Conservation (phyloP, 495 filamentous ascomycete genomes). For the Aspergillus incahuasiensis region DNA sequence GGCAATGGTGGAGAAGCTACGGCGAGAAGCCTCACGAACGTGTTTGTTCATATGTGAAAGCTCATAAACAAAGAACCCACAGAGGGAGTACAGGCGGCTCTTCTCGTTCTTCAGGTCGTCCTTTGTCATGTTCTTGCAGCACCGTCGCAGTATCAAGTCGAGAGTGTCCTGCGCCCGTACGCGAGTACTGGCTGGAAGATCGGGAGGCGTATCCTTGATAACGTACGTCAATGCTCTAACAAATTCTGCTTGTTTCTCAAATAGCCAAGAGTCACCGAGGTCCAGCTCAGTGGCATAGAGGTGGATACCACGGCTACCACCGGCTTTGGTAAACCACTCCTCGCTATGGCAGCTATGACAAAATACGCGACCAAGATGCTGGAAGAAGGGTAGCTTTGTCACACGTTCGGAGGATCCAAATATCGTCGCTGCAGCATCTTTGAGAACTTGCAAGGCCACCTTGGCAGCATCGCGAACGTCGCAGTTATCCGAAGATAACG, state of each 20-base stretch:
- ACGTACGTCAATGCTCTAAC: slow-evolving; percentile 86
- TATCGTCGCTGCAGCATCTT: slow-evolving; percentile 71
- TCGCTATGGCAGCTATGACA: slow-evolving; percentile 93
- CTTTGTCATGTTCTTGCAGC: slow-evolving; percentile 68
- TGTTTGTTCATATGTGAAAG: slow-evolving; percentile 91
- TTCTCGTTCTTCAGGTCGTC: slow-evolving; percentile 67
- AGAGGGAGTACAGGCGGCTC: slow-evolving; percentile 66
- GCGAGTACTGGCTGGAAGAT: slow-evolving; percentile 83
- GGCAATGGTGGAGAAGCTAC: slow-evolving; percentile 74
- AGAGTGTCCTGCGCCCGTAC: slow-evolving; percentile 75
- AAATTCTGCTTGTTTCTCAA: slow-evolving; percentile 75
- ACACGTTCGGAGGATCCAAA: slow-evolving; percentile 71
- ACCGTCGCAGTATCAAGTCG: slow-evolving; percentile 67
- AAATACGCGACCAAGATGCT: slow-evolving; percentile 71
- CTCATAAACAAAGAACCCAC: slow-evolving; percentile 77
- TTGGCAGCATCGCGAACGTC: slow-evolving; percentile 83
- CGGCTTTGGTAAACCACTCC: slow-evolving; percentile 96
- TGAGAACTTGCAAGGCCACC: slow-evolving; percentile 66
- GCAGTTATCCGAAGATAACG: slow-evolving; percentile 73
- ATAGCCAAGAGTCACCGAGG: slow-evolving; percentile 78
- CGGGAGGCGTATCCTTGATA: slow-evolving; percentile 93
- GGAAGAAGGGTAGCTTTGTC: slow-evolving; percentile 73
- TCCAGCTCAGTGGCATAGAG: slow-evolving; percentile 73
- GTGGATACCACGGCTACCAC: slow-evolving; percentile 84
- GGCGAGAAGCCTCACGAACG: slow-evolving; percentile 79